Percentiles rank a stretch among this genome's conserved stretches.
These are phyloP conservation scores for Leishmania tropica DNA, from an alignment of 208 protist genomes.

Conservation along the genomic window DNA sequence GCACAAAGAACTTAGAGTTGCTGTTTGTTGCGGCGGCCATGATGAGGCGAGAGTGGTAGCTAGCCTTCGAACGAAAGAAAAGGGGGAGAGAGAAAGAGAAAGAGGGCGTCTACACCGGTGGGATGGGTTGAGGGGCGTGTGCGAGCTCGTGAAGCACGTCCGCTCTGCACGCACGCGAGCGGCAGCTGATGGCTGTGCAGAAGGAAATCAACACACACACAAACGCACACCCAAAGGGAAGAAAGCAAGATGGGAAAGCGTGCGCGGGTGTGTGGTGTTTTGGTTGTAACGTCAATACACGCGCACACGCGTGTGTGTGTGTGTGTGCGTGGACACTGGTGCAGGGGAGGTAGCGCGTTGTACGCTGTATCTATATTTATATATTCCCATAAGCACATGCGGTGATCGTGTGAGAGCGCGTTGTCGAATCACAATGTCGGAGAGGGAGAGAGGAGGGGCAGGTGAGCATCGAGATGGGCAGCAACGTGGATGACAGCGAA, in stretches of 20 bases:
- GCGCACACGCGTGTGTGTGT: neutral
- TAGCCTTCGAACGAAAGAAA: neutral
- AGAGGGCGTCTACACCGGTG: neutral
- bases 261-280: neutral
- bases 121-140: neutral
- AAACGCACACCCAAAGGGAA: neutral
- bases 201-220: neutral
- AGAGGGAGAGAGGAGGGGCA: neutral
- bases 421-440: neutral
- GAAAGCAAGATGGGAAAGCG: neutral
- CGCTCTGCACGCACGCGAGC: neutral
- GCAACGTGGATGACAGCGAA: neutral
- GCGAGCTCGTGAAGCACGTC: neutral
- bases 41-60: neutral
- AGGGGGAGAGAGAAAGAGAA: neutral
- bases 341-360: neutral
- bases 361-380: neutral
- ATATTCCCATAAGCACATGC: neutral
- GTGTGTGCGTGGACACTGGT: neutral
- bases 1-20: conserved; percentile 81
- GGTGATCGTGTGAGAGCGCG: neutral
- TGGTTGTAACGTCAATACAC: neutral
- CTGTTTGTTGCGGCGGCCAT: conserved; percentile 23
- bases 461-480: neutral
- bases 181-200: neutral